Base-by-base conservation (phyloP, 2,329 filamentous ascomycete genomes). In the Botrytis deweyae region DNA sequence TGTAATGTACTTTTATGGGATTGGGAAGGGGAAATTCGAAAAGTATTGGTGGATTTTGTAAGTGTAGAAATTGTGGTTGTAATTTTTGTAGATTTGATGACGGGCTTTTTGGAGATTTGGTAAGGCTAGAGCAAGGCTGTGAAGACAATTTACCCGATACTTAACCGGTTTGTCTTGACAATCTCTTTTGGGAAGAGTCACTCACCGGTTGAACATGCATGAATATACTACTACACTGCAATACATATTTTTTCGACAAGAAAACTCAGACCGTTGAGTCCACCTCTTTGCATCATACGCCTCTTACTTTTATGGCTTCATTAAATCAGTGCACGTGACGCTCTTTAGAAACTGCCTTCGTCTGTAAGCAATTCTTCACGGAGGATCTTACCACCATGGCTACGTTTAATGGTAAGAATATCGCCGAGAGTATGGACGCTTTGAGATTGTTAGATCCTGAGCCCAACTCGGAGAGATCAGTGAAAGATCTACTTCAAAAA, bases 401-500 rank as follows among this genome's bases (percentile, higher is more conserved):
- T 20, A 69, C 22, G 9, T 40, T 25, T 8, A 40, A 69, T 14
- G 64, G 22, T 22, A 58, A 69, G 44, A 33, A 25, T n/a, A 42
- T 62, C 22, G 38, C 40, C 20, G 40, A 61, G 18, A n/a, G 42
- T 42, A 55, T 73, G 49, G 40, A 55, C 8, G 64, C 42, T 69
- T 40, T 73, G 55, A 36, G 29, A 6, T 46, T 73, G 8, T 52
- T 33, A 20, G 58, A 69, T 42, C 64, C 64, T 3, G 63, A 61
- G 29, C 52, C 64, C 29, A 44, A 62, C 14, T 62, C 71, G 14
- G 71, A 73, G 25, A 69, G 64, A 49, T 73, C 71, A 49, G 65
- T 73, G 29, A 49, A 42, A 33, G 71, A 61, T 66, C 77, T 67
- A 76, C 77, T 38, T 55, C 75, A 55, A 49, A 79, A 81, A 20